A percentile compares a stretch with the other conserved stretches of the same genome.
Evolutionary conservation across 2,329 filamentous ascomycete species (phyloP).

Genomic region (Aspergillus sp.): DNA sequence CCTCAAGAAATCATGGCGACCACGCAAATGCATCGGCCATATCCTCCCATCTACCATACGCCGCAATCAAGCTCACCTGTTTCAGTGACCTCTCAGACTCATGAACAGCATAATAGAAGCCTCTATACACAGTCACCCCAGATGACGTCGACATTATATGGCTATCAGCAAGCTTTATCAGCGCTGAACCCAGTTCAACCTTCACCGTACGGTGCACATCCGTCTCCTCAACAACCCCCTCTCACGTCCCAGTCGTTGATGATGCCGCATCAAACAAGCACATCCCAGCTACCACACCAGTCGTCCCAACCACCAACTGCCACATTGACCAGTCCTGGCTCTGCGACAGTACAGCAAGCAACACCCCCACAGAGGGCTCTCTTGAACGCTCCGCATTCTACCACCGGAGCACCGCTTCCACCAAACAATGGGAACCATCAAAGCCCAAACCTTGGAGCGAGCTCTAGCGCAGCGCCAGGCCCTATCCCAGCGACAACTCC

Average conservation of each 20-base stretch:
- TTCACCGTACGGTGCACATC: constrained; percentile 58
- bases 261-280: constrained; percentile 47
- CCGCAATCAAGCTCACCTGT: constrained; percentile 94
- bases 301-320: constrained; percentile 46
- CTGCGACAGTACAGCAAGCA: constrained; percentile 44
- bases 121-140: constrained; percentile 83
- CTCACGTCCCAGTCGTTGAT: constrained; percentile 57
- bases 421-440: constrained; percentile 29
- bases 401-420: constrained; percentile 53
- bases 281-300: constrained; percentile 44
- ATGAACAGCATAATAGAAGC: constrained; percentile 80
- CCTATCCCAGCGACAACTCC: constrained; percentile 97
- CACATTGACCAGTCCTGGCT: constrained; percentile 63
- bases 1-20: constrained; percentile 68
- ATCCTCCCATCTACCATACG: constrained; percentile 92
- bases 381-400: constrained; percentile 44
- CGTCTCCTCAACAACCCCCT: constrained; percentile 54
- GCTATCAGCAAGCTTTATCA: constrained; percentile 57
- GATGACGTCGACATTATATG: constrained; percentile 83
- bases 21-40: constrained; percentile 67
- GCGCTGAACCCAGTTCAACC: constrained; percentile 54
- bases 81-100: constrained; percentile 84
- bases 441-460: constrained; percentile 58
- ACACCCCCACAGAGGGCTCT: constrained; percentile 36
- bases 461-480: constrained; percentile 88